Conservation (phyloP, 1,284 basidiomycete genomes). For the Ganoderma leucocontextum region DNA sequence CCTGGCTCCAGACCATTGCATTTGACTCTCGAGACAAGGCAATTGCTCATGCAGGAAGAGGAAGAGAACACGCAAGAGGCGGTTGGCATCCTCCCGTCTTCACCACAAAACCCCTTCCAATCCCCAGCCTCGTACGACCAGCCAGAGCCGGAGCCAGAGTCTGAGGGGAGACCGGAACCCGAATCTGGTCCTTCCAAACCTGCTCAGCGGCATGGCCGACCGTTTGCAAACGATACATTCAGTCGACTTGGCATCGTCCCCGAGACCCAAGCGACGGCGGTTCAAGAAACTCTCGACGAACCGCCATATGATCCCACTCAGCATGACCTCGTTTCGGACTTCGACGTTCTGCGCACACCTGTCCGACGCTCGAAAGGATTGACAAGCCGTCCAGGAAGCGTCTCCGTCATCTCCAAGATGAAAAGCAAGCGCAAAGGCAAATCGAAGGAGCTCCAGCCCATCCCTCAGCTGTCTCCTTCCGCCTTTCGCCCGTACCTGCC, state of each 20-base stretch:
- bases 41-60: slow-evolving; percentile 29
- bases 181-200: slow-evolving; percentile 15
- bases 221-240: slow-evolving; percentile 31
- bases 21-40: slow-evolving; percentile 14
- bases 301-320: slow-evolving; percentile 12
- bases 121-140: background rate
- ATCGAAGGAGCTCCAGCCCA: slow-evolving; percentile 26
- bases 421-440: slow-evolving; percentile 20
- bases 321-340: background rate
- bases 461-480: slow-evolving; percentile 32
- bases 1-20: background rate
- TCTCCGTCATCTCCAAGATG: slow-evolving; percentile 29
- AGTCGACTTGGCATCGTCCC: slow-evolving; percentile 34
- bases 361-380: slow-evolving; percentile 2
- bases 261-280: slow-evolving; percentile 23
- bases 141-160: background rate
- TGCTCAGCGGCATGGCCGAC: slow-evolving; percentile 12
- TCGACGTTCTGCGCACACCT: slow-evolving; percentile 22
- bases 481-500: slow-evolving; percentile 33
- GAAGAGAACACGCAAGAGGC: slow-evolving; percentile 35
- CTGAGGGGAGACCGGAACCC: background rate
- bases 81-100: slow-evolving; percentile 4
- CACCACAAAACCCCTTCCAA: background rate
- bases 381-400: slow-evolving; percentile 4
- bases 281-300: background rate